Evolutionary conservation across 2,329 filamentous ascomycete genomes (phyloP), one percentile per base, ranked within the genome.

Genomic region (Calonectria ilicicola): DNA sequence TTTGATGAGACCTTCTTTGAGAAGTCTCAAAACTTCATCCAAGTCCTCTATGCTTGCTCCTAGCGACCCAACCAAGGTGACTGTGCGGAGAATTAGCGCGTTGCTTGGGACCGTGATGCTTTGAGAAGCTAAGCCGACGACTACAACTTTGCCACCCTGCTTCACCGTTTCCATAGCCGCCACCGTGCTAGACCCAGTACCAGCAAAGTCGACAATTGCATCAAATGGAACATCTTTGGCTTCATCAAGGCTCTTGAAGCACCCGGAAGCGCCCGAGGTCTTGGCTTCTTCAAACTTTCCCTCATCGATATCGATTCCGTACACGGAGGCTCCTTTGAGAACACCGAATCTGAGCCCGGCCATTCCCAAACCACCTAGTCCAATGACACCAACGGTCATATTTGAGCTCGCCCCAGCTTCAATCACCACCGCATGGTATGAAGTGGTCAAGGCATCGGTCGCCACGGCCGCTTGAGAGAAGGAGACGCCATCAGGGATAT

Each of bases 161-260:
- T 66, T 66, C 1, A 72, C 63, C 1, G 62, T 46, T 0, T 21
- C n/a, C 1, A 72, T 21, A 2, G 70, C 70, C 2, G 19, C 44
- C 6, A 21, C 19, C 12, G 44, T 56, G 8, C 23, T 72, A 9
- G 51, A 26, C 0, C 67, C 32, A 4, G 51, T 67, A 2, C 70
- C 70, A 35, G 29, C 66, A 72, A 72, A 72, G 62, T 72, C 70
- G 15, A 72, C 66, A 9, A 72, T 56, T 4, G 38, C 62, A 26
- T 72, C 70, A 23, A 72, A 69, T 7, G 19, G 0, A 5, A 66
- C 29, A 21, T 49, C 21, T 17, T 53, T 29, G 4, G 46, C 46
- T 2, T 66, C 66, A 5, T 38, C 49, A 5, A 64, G 5, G 23
- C 38, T 65, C 46, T 62, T 63, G 46, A 69, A 66, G 12, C 70